Evolutionary conservation across 768 basidiomycete genomes (phyloP), one percentile per base, ranked within the genome.

Genomic region (Lactifluus rugatus): DNA sequence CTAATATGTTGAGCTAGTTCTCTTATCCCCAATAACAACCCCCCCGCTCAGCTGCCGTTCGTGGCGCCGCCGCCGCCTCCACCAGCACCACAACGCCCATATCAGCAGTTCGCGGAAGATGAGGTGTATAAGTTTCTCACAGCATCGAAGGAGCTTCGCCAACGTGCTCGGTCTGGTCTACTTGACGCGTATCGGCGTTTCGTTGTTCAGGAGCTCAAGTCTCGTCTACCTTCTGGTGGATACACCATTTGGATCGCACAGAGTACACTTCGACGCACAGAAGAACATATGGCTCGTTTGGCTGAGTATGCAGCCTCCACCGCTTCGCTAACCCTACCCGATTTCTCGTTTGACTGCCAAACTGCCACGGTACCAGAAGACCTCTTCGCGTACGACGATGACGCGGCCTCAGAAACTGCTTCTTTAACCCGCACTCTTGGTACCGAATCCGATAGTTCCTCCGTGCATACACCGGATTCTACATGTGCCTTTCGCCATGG

Each of bases 141-240:
- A 46, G 49, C 51, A 34, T 61, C 78, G 19, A 74, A 75, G n/a
- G 67, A 67, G 52, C 76, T 84, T 41, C 80, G 85, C 17, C 73
- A 76, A 36, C 76, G 79, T 46, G 87, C 87, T 5, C 82, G 86
- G 31, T 83, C 85, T 19, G 74, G 76, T 3, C 76, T 89, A 14
- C 75, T 88, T 7, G 85, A 90, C 63, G 74, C 79, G 3, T 88
- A 81, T 66, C 80, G 86, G 34, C 76, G 75, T 23, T 78, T 81
- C 64, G 77, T 86, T 25, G 61, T 85, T n/a, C 66, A 75, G 23
- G 81, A 83, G 58, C 72, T 88, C 23, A 62, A 70, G 7, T 56
- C 54, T 26, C 70, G 74, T 36, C 41, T 70, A 13, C 51, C 37
- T 47, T 54, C 57, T 25, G 74, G 74, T 21, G 76, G 76, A 3